Conservation (phyloP, 208 protist species). For the Balamuthia mandrillaris region DNA sequence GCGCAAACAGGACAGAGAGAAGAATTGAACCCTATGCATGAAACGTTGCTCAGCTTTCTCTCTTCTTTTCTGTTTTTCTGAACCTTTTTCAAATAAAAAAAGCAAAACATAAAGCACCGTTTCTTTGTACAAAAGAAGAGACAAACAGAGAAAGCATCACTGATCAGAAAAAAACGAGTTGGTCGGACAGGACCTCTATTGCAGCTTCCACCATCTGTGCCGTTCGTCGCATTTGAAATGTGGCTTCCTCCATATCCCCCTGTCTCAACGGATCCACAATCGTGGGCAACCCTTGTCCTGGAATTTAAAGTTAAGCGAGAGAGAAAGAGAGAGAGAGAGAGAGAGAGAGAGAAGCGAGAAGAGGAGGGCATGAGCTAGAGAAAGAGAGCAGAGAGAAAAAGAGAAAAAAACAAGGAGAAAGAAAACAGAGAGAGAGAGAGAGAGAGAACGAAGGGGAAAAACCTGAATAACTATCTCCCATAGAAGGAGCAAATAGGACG, state of each 20-base stretch:
- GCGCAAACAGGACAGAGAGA: too few species aligned
- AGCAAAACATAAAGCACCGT: too few species aligned
- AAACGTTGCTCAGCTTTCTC: too few species aligned
- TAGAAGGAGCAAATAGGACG: not conserved
- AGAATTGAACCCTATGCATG: too few species aligned
- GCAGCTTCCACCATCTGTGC: constrained; percentile 9
- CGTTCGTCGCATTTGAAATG: constrained; percentile 9
- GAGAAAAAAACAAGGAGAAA: not conserved
- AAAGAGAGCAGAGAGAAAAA: not conserved
- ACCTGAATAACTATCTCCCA: not conserved
- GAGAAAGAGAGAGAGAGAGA: not conserved
- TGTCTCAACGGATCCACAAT: not conserved
- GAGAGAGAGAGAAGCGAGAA: not conserved
- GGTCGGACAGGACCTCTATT: not conserved
- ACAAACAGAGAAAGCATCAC: too few species aligned
- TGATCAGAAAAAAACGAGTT: too few species aligned
- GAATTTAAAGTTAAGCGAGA: not conserved
- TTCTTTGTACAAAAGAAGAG: too few species aligned
- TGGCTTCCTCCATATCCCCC: not conserved
- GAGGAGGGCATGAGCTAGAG: not conserved
- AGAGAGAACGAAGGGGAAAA: not conserved
- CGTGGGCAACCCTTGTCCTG: not conserved
- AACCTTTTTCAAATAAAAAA: too few species aligned
- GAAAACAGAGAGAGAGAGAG: not conserved
- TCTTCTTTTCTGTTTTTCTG: too few species aligned